Evolutionary conservation across 2,329 filamentous ascomycete genomes (phyloP).

Genomic region (Fusarium haematococcum): DNA sequence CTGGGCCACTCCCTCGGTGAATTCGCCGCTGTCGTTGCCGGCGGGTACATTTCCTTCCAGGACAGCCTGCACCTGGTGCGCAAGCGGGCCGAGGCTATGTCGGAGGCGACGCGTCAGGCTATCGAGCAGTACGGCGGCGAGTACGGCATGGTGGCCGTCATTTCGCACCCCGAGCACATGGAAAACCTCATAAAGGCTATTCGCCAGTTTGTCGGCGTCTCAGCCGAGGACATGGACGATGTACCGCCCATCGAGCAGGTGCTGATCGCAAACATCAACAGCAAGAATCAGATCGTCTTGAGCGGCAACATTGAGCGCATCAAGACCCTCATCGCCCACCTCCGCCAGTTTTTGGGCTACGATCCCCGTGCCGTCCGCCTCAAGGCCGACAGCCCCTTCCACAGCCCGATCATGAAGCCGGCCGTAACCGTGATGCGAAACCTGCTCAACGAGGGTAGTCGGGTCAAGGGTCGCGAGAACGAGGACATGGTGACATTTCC

Average conservation of each 20-base stretch:
- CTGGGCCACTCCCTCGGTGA: slow-evolving; percentile 93
- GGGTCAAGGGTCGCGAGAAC: slow-evolving; percentile 63
- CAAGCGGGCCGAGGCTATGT: slow-evolving; percentile 85
- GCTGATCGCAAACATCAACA: slow-evolving; percentile 92
- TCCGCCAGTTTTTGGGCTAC: slow-evolving; percentile 90
- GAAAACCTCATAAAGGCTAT: slow-evolving; percentile 77
- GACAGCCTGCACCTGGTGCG: slow-evolving; percentile 84
- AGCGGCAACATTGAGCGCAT: slow-evolving; percentile 89
- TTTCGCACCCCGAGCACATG: slow-evolving; percentile 86
- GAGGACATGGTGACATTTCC: slow-evolving; percentile 81
- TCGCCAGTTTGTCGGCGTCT: slow-evolving; percentile 80
- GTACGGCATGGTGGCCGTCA: slow-evolving; percentile 93
- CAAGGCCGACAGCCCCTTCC: slow-evolving; percentile 90
- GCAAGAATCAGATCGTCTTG: slow-evolving; percentile 94
- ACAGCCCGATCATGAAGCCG: slow-evolving; percentile 91
- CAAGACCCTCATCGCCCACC: slow-evolving; percentile 82
- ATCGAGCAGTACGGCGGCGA: slow-evolving; percentile 77
- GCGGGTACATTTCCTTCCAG: slow-evolving; percentile 80
- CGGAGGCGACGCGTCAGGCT: slow-evolving; percentile 76
- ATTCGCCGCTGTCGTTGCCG: slow-evolving; percentile 89
- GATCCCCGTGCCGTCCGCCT: slow-evolving; percentile 89
- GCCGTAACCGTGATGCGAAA: slow-evolving; percentile 80
- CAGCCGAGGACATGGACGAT: slow-evolving; percentile 74
- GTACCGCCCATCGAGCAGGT: slow-evolving; percentile 86
- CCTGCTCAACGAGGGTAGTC: slow-evolving; percentile 71